These are phyloP conservation scores for Sonneratia caseolaris DNA, from an alignment of 345 rosid genomes.

Conservation along the genomic window DNA sequence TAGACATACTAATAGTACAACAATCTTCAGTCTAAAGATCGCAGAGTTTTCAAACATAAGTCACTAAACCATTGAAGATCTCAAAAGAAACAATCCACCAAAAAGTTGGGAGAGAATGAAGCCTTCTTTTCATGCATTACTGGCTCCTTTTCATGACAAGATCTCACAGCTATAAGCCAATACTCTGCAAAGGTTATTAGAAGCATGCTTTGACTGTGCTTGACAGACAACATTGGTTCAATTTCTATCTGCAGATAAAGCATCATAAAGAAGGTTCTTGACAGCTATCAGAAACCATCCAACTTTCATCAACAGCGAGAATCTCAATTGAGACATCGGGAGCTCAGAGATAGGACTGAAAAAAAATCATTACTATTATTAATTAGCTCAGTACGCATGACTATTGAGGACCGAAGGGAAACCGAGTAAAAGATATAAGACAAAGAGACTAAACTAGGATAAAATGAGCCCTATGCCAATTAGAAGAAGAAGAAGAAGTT, in stretches of 20 bases:
- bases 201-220: neutral
- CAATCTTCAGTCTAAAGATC: neutral
- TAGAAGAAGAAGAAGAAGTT: too few species aligned
- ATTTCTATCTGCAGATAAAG: too few species aligned
- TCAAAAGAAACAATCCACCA: neutral
- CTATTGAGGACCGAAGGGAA: neutral
- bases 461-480: too few species aligned
- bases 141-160: neutral
- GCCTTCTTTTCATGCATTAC: neutral
- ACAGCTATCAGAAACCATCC: neutral
- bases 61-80: neutral
- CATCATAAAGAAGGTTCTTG: neutral
- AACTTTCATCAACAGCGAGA: neutral
- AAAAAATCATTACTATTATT: neutral
- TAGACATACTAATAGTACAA: neutral
- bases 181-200: neutral
- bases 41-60: neutral
- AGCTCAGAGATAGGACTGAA: neutral
- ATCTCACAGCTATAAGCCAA: neutral
- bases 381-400: neutral
- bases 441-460: too few species aligned
- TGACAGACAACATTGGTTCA: neutral
- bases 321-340: neutral
- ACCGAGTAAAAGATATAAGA: too few species aligned
- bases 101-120: neutral